phyloP scores from a whole-genome alignment of 306 rosid genomes.

The Datisca glomerata region DNA sequence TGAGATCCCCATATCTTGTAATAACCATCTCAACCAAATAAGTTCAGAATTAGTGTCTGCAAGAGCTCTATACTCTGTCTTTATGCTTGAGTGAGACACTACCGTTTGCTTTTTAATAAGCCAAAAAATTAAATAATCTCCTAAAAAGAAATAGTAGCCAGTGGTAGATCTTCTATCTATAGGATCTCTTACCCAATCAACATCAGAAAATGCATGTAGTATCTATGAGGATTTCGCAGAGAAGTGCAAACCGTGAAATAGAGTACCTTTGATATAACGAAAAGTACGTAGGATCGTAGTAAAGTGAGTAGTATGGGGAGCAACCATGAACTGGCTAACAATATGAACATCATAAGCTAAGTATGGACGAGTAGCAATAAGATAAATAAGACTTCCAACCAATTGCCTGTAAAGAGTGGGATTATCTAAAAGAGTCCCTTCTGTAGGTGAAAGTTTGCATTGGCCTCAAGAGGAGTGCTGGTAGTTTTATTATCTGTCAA shows the following conservation, averaged over 20 bases:
- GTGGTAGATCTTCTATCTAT: too few relatives aligned
- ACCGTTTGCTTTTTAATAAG: too few relatives aligned
- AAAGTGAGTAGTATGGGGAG: not conserved
- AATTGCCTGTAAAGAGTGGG: not conserved
- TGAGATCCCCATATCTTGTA: too few relatives aligned
- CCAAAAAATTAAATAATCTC: too few relatives aligned
- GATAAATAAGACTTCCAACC: constrained; percentile 1
- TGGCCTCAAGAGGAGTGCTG: not conserved
- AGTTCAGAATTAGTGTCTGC: too few relatives aligned
- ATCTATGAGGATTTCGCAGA: not conserved
- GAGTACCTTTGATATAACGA: not conserved
- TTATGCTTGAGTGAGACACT: too few relatives aligned
- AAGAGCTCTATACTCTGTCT: too few relatives aligned
- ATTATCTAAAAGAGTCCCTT: not conserved
- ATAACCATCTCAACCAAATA: too few relatives aligned
- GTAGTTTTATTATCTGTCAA: not conserved
- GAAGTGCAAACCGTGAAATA: not conserved
- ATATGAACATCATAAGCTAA: not conserved
- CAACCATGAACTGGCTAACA: not conserved
- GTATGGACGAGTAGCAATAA: not conserved
- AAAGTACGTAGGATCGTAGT: not conserved
- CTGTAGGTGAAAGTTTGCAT: not conserved
- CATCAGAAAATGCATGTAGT: not conserved
- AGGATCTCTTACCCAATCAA: not conserved
- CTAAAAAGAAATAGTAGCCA: too few relatives aligned